Evolutionary conservation across 129 eudicot genomes (phyloP).

Genomic region (Tanacetum coccineum): DNA sequence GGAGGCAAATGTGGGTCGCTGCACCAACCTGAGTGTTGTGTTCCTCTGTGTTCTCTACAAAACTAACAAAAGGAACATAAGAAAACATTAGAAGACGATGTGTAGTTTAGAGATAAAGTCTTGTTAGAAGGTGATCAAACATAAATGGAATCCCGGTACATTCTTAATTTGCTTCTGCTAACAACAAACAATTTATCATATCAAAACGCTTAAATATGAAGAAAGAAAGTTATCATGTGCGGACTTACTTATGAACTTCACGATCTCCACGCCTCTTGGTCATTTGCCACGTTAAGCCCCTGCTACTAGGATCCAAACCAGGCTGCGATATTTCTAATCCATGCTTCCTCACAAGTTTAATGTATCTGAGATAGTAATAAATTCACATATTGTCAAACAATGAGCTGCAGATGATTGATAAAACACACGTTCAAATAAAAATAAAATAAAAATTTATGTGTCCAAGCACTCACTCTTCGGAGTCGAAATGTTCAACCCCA

Average conservation of each 20-base stretch:
- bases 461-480: constrained; percentile 70
- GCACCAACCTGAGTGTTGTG: constrained; percentile 83
- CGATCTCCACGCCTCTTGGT: constrained; percentile 53
- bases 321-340: constrained; percentile 98
- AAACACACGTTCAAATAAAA: not conserved
- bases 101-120: too few species aligned
- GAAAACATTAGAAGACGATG: constrained; percentile 20
- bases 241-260: constrained; percentile 86
- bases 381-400: not conserved
- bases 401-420: not conserved
- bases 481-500: constrained; percentile 82
- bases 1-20: constrained; percentile 84
- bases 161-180: not conserved
- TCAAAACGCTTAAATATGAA: not conserved
- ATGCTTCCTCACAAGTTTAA: constrained; percentile 79
- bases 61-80: not conserved
- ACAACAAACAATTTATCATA: not conserved
- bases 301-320: constrained; percentile 52
- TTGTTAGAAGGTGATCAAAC: too few species aligned
- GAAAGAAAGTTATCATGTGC: not conserved
- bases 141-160: not conserved
- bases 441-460: not conserved
- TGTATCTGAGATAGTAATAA: constrained; percentile 44
- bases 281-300: constrained; percentile 74
- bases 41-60: constrained; percentile 62